A percentile compares a stretch with the other conserved stretches of the same genome.
phyloP scores from a whole-genome alignment of 345 rosid species.

The Pistacia atlantica region DNA sequence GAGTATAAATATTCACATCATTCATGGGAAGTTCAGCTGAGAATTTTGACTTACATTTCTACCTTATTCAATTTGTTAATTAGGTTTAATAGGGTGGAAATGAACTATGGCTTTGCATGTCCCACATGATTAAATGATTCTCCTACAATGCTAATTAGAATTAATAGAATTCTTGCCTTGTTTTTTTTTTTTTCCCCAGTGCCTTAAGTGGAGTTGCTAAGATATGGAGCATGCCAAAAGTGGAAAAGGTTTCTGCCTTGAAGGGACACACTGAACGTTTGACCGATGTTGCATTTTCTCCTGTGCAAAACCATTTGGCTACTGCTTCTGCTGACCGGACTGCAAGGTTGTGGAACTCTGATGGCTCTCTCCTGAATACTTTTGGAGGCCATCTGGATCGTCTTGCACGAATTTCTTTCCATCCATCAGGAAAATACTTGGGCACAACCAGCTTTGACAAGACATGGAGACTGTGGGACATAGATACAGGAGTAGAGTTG shows the following conservation, averaged over 20 bases:
- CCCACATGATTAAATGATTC: background rate
- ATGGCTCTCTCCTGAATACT: constrained; percentile 72
- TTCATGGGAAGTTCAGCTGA: background rate
- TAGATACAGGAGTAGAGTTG: constrained; percentile 79
- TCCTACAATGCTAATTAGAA: background rate
- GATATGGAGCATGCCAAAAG: constrained; percentile 84
- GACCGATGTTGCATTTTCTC: constrained; percentile 91
- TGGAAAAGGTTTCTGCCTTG: constrained; percentile 54
- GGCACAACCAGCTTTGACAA: constrained; percentile 96
- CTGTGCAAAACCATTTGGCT: constrained; percentile 65
- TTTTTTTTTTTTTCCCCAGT: constrained; percentile 37
- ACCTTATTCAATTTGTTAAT: constrained; percentile 2
- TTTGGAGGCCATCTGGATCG: constrained; percentile 94
- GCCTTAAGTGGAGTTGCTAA: constrained; percentile 86
- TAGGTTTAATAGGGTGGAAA: background rate
- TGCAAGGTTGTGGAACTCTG: constrained; percentile 84
- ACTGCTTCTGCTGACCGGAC: constrained; percentile 99
- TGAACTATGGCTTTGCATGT: constrained; percentile 3
- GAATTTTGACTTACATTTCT: background rate
- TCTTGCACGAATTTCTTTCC: constrained; percentile 89
- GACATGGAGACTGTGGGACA: constrained; percentile 98
- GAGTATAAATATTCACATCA: background rate
- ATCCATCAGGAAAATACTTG: constrained; percentile 90
- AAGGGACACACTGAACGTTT: constrained; percentile 93
- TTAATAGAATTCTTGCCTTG: constrained; percentile 19